These are phyloP conservation scores for Lentinula detonsa DNA, from an alignment of 768 basidiomycete genomes.

Conservation along the genomic window DNA sequence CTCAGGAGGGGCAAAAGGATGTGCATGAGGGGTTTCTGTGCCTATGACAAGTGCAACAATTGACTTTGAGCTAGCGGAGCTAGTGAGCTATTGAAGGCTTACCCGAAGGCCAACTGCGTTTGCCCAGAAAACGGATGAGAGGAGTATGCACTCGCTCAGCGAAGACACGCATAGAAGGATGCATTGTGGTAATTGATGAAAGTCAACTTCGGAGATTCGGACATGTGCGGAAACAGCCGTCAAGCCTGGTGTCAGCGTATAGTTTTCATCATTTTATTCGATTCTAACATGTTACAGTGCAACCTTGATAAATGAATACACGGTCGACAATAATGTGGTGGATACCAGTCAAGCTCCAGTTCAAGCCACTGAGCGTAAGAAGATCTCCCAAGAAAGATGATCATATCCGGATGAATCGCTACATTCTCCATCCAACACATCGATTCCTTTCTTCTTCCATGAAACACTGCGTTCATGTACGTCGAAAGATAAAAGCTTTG, in stretches of 20 bases:
- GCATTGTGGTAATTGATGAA: constrained; percentile 16
- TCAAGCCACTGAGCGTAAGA: too few relatives aligned
- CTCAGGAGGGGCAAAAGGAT: constrained; percentile 66
- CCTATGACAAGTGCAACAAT: constrained; percentile 11
- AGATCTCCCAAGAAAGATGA: too few relatives aligned
- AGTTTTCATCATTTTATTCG: background rate
- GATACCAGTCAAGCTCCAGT: too few relatives aligned
- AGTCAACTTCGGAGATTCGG: background rate
- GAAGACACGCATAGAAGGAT: constrained; percentile 26
- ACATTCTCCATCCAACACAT: too few relatives aligned
- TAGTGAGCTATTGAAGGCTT: constrained; percentile 10
- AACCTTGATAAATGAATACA: background rate
- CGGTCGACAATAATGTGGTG: too few relatives aligned
- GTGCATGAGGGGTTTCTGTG: constrained; percentile 42
- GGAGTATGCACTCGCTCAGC: constrained; percentile 46
- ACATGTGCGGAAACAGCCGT: background rate
- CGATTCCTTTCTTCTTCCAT: too few relatives aligned
- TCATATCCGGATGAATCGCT: too few relatives aligned
- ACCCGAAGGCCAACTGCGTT: constrained; percentile 45
- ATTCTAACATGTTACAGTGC: background rate
- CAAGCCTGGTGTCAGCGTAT: too few relatives aligned
- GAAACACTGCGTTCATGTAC: too few relatives aligned
- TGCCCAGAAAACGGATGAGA: constrained; percentile 60
- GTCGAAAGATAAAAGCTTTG: too few relatives aligned
- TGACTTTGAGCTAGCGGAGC: background rate